Base-by-base conservation (phyloP, 169 alveolate species). In the Miamiensis avidus region DNA sequence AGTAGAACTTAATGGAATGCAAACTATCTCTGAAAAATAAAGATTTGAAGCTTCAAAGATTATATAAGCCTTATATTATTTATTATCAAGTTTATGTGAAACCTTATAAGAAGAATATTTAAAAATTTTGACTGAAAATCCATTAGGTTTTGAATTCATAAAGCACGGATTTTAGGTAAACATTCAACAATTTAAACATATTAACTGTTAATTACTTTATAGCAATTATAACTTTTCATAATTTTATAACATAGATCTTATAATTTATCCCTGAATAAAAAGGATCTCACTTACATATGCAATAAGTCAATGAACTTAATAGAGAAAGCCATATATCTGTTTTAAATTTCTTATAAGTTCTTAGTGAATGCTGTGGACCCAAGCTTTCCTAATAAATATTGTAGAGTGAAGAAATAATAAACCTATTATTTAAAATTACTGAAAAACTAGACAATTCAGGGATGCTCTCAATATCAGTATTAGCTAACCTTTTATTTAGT, bases 51-150 rank as follows among this genome's bases (percentile, higher is more conserved):
- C 76, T 29, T 79, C 29, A 31, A 79, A 79, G 64, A 49, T 79
- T 29, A 30, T 79, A 79, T 32, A 79, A 79, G 31, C 84, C 28
- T 34, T 79, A n/a, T 79, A 25, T 32, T 69, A 79, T 34, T 74
- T 79, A 27, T 28, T 79, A 49, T 34, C 84, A 29, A 34, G 76
- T 28, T 28, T 79, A 29, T 34, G 65, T n/a, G 84, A 79, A 29
- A 79, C 29, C 11, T 69, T 79, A 15, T 64, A 79, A 64, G 84
- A 79, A 49, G 64, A 72, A 49, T 79, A 79, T 30, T 49, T 79
- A 26, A 79, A 65, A 49, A 29, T 79, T 29, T 33, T 79, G 28
- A 79, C 84, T 0, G 84, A 79, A 29, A 49, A 75, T 4, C 75
- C 75, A 11, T 31, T 79, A 11, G 69, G 69, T 11, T 49, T 11